Conservation (phyloP, 148 eudicot genomes). For the Fagopyrum esculentum region DNA sequence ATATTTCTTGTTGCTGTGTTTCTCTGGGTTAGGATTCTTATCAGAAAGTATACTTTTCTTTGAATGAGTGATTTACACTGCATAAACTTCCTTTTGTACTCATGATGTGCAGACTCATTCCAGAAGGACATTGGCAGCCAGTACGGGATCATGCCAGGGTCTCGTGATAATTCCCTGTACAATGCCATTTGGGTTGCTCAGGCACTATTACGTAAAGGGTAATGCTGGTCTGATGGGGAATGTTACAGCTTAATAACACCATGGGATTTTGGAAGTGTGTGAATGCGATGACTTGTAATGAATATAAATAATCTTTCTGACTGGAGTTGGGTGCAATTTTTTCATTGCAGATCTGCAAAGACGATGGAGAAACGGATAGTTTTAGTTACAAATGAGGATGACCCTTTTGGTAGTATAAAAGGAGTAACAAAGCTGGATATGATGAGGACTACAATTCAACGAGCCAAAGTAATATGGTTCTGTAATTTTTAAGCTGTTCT, state of each 20-base stretch:
- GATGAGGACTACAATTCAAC: slow-evolving; percentile 90
- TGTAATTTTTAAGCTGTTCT: neutral
- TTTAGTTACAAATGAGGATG: slow-evolving; percentile 84
- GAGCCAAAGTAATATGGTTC: slow-evolving; percentile 30
- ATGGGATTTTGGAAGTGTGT: neutral
- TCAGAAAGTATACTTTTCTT: neutral
- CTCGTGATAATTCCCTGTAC: slow-evolving; percentile 83
- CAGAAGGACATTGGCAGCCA: slow-evolving; percentile 71
- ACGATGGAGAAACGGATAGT: slow-evolving; percentile 79
- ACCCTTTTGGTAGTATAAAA: slow-evolving; percentile 82
- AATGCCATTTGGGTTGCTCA: slow-evolving; percentile 97
- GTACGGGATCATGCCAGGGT: slow-evolving; percentile 69
- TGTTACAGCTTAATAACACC: neutral
- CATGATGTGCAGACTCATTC: slow-evolving; percentile 47
- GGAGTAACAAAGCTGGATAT: slow-evolving; percentile 80
- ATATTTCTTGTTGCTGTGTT: neutral
- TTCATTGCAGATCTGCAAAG: slow-evolving; percentile 62
- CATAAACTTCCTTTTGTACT: neutral
- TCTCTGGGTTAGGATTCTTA: slow-evolving; percentile 2
- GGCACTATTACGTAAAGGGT: slow-evolving; percentile 95
- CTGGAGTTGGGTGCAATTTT: slow-evolving; percentile 7
- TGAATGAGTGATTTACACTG: neutral
- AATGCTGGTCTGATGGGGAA: slow-evolving; percentile 3
- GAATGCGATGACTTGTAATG: neutral
- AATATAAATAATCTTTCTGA: slow-evolving; percentile 2